These are phyloP conservation scores for Zarea fungicola DNA, from an alignment of 2,329 filamentous ascomycete genomes.

Conservation along the genomic window DNA sequence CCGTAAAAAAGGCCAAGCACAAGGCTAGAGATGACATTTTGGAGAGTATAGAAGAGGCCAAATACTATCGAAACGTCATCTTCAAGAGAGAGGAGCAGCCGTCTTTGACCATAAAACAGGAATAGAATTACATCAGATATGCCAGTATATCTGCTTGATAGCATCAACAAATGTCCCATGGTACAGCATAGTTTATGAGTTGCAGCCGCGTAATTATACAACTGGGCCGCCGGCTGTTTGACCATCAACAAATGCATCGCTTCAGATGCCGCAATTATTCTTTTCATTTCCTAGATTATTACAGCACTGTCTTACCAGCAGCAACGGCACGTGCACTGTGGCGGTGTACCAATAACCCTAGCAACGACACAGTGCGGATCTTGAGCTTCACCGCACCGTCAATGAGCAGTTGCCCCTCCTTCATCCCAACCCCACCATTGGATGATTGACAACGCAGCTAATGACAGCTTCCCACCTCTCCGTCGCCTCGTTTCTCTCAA, in stretches of 20 bases:
- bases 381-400: conserved; percentile 5
- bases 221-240: too few relatives aligned
- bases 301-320: conserved; percentile 2
- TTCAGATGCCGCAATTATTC: too few relatives aligned
- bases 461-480: conserved; percentile 10
- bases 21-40: conserved; percentile 84
- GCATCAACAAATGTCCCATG: too few relatives aligned
- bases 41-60: conserved; percentile 90
- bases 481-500: conserved; percentile 17
- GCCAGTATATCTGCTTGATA: too few relatives aligned
- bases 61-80: conserved; percentile 69
- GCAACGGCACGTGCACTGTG: conserved; percentile 8
- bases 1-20: conserved; percentile 59
- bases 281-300: too few relatives aligned
- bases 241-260: too few relatives aligned
- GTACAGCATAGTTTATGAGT: too few relatives aligned
- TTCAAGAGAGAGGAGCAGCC: conserved; percentile 39
- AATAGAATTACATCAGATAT: not conserved
- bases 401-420: conserved; percentile 3
- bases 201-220: too few relatives aligned
- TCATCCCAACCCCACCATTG: conserved; percentile 13
- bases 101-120: not conserved
- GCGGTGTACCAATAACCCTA: not conserved
- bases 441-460: conserved; percentile 8
- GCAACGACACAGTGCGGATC: conserved; percentile 7